Conservation (phyloP, 352 stramenopile genomes). For the Globisporangium nodosum region DNA sequence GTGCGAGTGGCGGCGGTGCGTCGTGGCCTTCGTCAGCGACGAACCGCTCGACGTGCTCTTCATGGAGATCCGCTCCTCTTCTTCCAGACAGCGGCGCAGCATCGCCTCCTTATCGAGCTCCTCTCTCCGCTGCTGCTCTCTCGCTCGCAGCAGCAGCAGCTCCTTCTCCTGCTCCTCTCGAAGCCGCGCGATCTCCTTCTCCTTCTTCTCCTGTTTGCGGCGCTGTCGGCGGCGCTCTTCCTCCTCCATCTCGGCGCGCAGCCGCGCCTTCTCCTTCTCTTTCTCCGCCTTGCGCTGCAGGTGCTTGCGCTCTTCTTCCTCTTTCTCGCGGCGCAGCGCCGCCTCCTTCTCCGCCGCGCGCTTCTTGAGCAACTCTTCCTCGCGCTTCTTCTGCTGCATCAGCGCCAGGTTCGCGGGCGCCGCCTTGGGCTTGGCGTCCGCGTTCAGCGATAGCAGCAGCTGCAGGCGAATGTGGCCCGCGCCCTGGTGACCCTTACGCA, state of each 20-base stretch:
- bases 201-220: slow-evolving; percentile 10
- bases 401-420: slow-evolving; percentile 11
- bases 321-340: background rate
- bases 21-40: background rate
- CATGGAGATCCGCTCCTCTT: slow-evolving; percentile 2
- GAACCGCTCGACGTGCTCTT: slow-evolving; percentile 5
- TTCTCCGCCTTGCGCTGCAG: slow-evolving; percentile 5
- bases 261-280: slow-evolving; percentile 7
- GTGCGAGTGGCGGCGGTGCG: background rate
- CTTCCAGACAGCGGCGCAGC: slow-evolving; percentile 6
- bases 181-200: background rate
- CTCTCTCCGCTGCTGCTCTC: background rate
- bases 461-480: slow-evolving; percentile 52
- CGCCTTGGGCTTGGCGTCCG: background rate
- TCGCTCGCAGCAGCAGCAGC: background rate
- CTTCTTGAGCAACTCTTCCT: slow-evolving; percentile 4
- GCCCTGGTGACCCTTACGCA: slow-evolving; percentile 38
- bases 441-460: slow-evolving; percentile 31
- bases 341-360: slow-evolving; percentile 9
- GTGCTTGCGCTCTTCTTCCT: slow-evolving; percentile 3
- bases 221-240: slow-evolving; percentile 4
- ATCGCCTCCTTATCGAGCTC: slow-evolving; percentile 5
- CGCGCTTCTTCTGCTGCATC: slow-evolving; percentile 15
- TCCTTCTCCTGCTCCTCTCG: background rate
- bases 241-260: slow-evolving; percentile 4